phyloP scores from a whole-genome alignment of 164 flowering plant species.

The Umbellularia californica region DNA sequence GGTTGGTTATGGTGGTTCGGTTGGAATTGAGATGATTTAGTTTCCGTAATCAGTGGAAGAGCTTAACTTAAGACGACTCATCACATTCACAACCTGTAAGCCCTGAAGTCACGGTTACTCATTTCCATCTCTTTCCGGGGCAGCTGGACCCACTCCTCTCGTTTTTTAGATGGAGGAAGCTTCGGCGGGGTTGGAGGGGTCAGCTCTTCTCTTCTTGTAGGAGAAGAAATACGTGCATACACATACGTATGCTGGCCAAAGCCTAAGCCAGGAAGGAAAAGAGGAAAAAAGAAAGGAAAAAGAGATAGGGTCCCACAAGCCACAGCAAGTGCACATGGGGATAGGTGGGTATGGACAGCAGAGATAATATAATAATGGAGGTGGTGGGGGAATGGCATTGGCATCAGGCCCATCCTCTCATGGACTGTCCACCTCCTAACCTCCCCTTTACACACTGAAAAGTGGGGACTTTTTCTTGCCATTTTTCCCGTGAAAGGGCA shows the following conservation, averaged over 20 bases:
- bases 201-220: neutral
- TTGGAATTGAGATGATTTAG: too few species aligned
- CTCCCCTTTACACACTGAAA: neutral
- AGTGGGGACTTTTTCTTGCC: neutral
- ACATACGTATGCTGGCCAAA: neutral
- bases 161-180: too few species aligned
- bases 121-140: too few species aligned
- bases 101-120: too few species aligned
- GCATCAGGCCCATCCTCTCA: neutral
- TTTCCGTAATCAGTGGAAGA: too few species aligned
- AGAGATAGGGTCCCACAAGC: neutral
- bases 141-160: too few species aligned
- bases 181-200: too few species aligned
- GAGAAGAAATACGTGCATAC: neutral
- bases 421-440: neutral
- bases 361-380: too few species aligned
- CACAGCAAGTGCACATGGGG: neutral
- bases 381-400: neutral
- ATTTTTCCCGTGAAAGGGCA: neutral
- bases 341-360: neutral
- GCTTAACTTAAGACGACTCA: too few species aligned
- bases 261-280: neutral
- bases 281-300: neutral
- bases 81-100: too few species aligned
- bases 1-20: too few species aligned